Percentiles rank a stretch among this genome's conserved stretches.
Evolutionary conservation across 768 basidiomycete species (phyloP).

Genomic region (Kwoniella sp.): DNA sequence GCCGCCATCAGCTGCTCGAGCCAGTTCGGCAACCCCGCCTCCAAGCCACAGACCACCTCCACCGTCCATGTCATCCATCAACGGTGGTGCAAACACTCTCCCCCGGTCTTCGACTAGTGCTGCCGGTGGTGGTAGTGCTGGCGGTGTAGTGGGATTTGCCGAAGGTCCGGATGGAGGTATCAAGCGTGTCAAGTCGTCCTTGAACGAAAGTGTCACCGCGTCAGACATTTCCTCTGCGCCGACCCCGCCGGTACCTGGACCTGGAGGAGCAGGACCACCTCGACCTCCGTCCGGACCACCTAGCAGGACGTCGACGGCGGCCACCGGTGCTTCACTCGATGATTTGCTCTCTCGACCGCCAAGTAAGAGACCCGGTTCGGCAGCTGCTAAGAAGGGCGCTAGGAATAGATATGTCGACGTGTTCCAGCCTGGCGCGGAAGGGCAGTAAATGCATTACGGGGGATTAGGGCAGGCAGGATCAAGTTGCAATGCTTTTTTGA

Average conservation of each 20-base stretch:
- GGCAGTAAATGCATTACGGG: background rate
- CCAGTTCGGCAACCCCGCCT: constrained; percentile 35
- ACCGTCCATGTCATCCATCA: constrained; percentile 9
- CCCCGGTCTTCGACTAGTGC: constrained; percentile 10
- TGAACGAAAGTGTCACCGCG: constrained; percentile 31
- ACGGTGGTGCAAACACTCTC: constrained; percentile 12
- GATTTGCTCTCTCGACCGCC: constrained; percentile 61
- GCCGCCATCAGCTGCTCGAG: constrained; percentile 6
- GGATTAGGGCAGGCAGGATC: background rate
- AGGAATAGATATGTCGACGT: constrained; percentile 88
- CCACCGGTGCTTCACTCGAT: constrained; percentile 43
- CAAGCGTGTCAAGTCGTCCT: constrained; percentile 23
- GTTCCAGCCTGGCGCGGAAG: constrained; percentile 61
- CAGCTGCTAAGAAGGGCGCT: constrained; percentile 68
- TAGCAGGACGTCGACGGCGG: constrained; percentile 28
- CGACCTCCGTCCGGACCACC: constrained; percentile 59
- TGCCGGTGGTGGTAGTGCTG: too few relatives aligned
- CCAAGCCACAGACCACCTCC: constrained; percentile 24
- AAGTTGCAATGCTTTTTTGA: background rate
- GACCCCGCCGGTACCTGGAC: constrained; percentile 1
- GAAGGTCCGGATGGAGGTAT: constrained; percentile 26
- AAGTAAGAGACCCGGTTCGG: constrained; percentile 63
- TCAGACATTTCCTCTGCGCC: constrained; percentile 22
- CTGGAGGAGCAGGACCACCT: constrained; percentile 14
- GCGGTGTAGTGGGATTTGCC: constrained; percentile 13